These are phyloP conservation scores for Naganishia antarctica DNA, from an alignment of 768 basidiomycete species.

Conservation along the genomic window DNA sequence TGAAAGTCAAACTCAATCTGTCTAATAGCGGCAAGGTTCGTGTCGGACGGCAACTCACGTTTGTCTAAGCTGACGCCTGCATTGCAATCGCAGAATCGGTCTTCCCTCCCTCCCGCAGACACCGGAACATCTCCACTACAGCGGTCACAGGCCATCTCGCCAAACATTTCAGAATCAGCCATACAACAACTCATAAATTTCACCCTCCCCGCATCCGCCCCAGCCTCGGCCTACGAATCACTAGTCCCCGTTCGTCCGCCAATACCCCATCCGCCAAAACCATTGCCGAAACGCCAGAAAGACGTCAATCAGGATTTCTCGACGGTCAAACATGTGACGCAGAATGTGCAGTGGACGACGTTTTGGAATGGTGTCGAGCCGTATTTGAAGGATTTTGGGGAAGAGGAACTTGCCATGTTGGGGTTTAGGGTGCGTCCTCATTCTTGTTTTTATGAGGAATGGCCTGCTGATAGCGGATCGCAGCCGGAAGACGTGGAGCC, in stretches of 20 bases:
- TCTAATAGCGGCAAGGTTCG: conserved; percentile 2
- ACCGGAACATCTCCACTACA: too few species aligned
- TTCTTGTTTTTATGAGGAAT: not conserved
- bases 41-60: too few species aligned
- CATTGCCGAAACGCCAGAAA: conserved; percentile 54
- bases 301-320: conserved; percentile 87
- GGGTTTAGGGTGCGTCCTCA: conserved; percentile 62
- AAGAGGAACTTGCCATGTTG: conserved; percentile 92
- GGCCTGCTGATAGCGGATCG: conserved; percentile 31
- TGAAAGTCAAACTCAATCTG: conserved; percentile 4
- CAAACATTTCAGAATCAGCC: conserved; percentile 12
- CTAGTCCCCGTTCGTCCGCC: conserved; percentile 42
- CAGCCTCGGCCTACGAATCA: conserved; percentile 20
- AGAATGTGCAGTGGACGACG: conserved; percentile 54
- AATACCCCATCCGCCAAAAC: conserved; percentile 43
- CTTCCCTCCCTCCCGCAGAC: not conserved
- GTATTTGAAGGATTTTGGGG: conserved; percentile 79
- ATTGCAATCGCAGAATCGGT: not conserved
- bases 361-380: conserved; percentile 87
- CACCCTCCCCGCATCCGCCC: conserved; percentile 33
- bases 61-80: not conserved
- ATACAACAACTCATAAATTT: conserved; percentile 38
- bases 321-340: conserved; percentile 66
- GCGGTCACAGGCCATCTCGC: not conserved
- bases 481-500: conserved; percentile 75